Base-by-base conservation (phyloP, 768 basidiomycete genomes). In the Amanita inopinata region DNA sequence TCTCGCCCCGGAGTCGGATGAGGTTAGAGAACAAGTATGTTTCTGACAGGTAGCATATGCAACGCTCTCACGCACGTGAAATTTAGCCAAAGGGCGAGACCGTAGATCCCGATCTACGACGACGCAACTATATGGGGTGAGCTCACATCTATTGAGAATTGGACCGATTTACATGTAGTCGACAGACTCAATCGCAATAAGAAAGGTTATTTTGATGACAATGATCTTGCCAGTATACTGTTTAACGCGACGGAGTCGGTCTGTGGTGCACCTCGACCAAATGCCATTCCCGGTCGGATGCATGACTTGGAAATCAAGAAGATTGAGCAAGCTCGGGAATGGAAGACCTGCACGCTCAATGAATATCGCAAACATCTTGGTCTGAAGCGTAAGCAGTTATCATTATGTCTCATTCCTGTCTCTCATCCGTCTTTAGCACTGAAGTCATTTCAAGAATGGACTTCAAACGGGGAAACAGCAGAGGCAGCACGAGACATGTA, bases 371-470 rank as follows among this genome's bases (percentile, higher is more conserved):
- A 46, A 28, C 42, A 24, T 32, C 34, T 54, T 8, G 53, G 55
- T 4, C 45, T 56, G 1, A 47, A 53, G 38, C 47, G 55, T 56
- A 39, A 12, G 40, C 14, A 15, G 17, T 34, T 24, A 8, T 17
- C 5, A 19, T 22, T 18, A 2, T 7, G 4, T 28, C 20, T 43
- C 15, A 3, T 19, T 4, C 18, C 10, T 12, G n/a, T 18, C 14
- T 31, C 33, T 6, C 33, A 25, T 14, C 25, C 20, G 19, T 18
- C 7, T 32, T 15, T 39, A 61, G 57, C 53, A 9, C 50, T 56
- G 46, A 50, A 45, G 10, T 53, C 42, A 20, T 63, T 64, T 45
- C 36, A 51, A 31, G 61, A 62, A 24, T 63, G 63, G 63, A 61
- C 58, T 37, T 46, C 58, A 2, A 46, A 61, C 22, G 48, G 53